phyloP scores from a whole-genome alignment of 2,329 filamentous ascomycete species.

The Aureobasidium sp. region DNA sequence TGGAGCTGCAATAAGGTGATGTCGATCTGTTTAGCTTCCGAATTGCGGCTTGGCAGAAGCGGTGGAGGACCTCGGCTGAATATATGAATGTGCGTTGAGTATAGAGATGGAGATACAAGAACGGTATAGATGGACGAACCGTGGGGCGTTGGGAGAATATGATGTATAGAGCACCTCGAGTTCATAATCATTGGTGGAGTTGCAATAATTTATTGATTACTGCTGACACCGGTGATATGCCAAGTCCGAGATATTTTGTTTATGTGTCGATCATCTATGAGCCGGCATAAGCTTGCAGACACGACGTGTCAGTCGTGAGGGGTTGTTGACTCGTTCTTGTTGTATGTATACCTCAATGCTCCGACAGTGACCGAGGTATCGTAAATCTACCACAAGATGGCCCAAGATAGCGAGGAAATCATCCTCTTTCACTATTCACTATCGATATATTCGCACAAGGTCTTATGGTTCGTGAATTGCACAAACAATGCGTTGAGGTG shows the following conservation, averaged over 20 bases:
- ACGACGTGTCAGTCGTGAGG: not conserved
- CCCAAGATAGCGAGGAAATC: conserved; percentile 35
- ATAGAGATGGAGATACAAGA: not conserved
- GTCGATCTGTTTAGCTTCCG: conserved; percentile 9
- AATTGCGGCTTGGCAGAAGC: not conserved
- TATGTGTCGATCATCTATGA: not conserved
- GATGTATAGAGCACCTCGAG: not conserved
- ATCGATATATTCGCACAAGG: conserved; percentile 57
- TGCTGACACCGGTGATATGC: not conserved
- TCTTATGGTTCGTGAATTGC: conserved; percentile 44
- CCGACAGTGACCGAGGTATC: not conserved
- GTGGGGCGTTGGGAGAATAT: not conserved
- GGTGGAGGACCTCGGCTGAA: not conserved
- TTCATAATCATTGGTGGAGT: not conserved
- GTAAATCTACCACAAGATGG: not conserved
- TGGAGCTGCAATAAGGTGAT: conserved; percentile 7
- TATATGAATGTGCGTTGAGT: not conserved
- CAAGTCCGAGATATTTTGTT: not conserved
- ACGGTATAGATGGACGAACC: not conserved
- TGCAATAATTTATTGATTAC: not conserved
- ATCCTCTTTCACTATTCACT: conserved; percentile 59
- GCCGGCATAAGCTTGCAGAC: not conserved
- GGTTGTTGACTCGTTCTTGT: not conserved
- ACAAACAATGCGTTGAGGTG: rapidly evolving
- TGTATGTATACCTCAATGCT: not conserved